These are phyloP conservation scores for Daldinia childiae DNA, from an alignment of 495 filamentous ascomycete species.

Conservation along the genomic window DNA sequence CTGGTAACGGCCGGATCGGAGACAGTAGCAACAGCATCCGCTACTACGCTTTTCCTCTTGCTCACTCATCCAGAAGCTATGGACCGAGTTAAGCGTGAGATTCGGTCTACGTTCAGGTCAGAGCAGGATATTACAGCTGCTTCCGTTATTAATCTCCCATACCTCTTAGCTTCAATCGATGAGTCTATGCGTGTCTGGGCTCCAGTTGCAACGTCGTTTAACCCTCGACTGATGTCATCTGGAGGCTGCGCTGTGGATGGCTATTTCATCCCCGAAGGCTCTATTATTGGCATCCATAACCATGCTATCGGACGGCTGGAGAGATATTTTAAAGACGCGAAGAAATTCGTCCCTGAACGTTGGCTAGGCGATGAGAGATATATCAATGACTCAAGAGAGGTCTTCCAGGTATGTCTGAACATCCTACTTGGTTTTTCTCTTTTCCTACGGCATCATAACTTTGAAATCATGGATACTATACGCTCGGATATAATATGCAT, in stretches of 20 bases:
- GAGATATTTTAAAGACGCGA: slow-evolving; percentile 51
- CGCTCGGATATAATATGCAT: not conserved
- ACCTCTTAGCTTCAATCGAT: slow-evolving; percentile 65
- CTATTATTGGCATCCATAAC: slow-evolving; percentile 33
- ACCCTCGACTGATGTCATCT: slow-evolving; percentile 49
- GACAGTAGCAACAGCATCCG: slow-evolving; percentile 61
- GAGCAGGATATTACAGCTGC: slow-evolving; percentile 59
- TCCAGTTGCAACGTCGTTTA: slow-evolving; percentile 54
- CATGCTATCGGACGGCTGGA: slow-evolving; percentile 30
- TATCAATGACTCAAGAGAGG: slow-evolving; percentile 50
- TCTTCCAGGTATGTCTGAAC: slow-evolving; percentile 26
- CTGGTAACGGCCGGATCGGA: slow-evolving; percentile 58
- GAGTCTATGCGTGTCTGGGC: slow-evolving; percentile 67
- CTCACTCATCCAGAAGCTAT: slow-evolving; percentile 53
- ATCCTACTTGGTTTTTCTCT: too few species aligned
- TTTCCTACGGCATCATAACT: not conserved
- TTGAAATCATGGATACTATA: not conserved
- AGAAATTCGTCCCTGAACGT: slow-evolving; percentile 56
- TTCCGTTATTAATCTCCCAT: slow-evolving; percentile 55
- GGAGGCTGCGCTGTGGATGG: slow-evolving; percentile 54
- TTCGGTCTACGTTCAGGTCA: slow-evolving; percentile 56
- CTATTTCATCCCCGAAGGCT: slow-evolving; percentile 45
- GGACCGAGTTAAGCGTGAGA: slow-evolving; percentile 56
- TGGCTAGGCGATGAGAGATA: slow-evolving; percentile 53
- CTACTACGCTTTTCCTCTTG: slow-evolving; percentile 53